phyloP scores from a whole-genome alignment of 768 basidiomycete species.

The Infundibulicybe gibba region DNA sequence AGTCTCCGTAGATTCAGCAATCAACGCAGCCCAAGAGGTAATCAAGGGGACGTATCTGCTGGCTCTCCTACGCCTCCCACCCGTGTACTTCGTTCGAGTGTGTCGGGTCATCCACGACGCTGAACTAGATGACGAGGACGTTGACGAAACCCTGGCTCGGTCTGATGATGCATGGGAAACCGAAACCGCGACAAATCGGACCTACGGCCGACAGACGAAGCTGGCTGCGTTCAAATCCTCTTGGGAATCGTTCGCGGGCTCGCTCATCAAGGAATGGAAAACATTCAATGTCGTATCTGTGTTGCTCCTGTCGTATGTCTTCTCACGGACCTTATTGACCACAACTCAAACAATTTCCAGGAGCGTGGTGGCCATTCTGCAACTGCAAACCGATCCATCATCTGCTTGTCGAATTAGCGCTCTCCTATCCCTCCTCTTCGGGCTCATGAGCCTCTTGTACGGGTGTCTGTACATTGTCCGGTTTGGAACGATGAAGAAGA shows the following conservation, averaged over 20 bases:
- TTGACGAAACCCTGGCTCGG: not conserved
- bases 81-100: not conserved
- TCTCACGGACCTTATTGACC: not conserved
- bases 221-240: slow-evolving; percentile 26
- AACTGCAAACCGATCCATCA: slow-evolving; percentile 48
- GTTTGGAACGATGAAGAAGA: slow-evolving; percentile 69
- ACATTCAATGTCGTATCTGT: slow-evolving; percentile 73
- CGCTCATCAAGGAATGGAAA: slow-evolving; percentile 72
- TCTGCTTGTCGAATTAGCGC: slow-evolving; percentile 54
- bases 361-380: slow-evolving; percentile 69
- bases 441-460: slow-evolving; percentile 67
- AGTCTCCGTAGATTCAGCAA: no score
- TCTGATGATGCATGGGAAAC: not conserved
- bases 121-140: not conserved
- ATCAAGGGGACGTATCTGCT: not conserved
- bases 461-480: slow-evolving; percentile 73
- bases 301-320: slow-evolving; percentile 40
- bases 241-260: slow-evolving; percentile 73
- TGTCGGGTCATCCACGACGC: not conserved
- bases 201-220: not conserved
- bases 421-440: slow-evolving; percentile 60
- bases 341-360: slow-evolving; percentile 26
- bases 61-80: not conserved
- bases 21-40: no score
- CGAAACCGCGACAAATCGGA: not conserved